Evolutionary conservation across 495 filamentous ascomycete species (phyloP).

Genomic region (Coniosporium apollinis): DNA sequence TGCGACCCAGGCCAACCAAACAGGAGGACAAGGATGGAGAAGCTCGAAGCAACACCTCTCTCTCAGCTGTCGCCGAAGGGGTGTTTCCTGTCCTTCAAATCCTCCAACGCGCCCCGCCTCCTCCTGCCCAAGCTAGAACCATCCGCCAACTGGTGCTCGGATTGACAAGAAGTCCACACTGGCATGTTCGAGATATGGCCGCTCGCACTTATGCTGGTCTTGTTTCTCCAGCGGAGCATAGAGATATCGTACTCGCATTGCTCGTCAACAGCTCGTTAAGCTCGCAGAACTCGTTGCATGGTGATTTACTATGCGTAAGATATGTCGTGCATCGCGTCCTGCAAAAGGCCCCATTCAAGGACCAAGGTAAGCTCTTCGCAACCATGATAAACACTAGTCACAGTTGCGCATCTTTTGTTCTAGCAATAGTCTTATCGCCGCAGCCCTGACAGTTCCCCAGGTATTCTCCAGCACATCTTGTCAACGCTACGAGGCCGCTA

Average conservation of each 20-base stretch:
- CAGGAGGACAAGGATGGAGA: background rate
- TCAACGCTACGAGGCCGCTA: too few species aligned
- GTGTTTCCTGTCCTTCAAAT: slow-evolving; percentile 83
- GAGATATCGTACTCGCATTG: slow-evolving; percentile 26
- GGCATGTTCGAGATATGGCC: slow-evolving; percentile 83
- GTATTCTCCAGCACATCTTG: too few species aligned
- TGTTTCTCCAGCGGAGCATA: slow-evolving; percentile 17
- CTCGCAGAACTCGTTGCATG: slow-evolving; percentile 49
- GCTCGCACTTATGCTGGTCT: slow-evolving; percentile 56
- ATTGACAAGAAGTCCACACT: slow-evolving; percentile 56
- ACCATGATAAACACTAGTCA: too few species aligned
- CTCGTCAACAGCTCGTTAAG: slow-evolving; percentile 29
- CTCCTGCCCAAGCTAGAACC: slow-evolving; percentile 24
- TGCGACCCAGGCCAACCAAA: slow-evolving; percentile 25
- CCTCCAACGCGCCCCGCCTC: slow-evolving; percentile 45
- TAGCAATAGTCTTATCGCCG: too few species aligned
- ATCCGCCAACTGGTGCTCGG: slow-evolving; percentile 32
- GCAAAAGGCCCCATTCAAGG: too few species aligned
- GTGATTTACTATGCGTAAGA: slow-evolving; percentile 33
- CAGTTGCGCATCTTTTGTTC: too few species aligned
- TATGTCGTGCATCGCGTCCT: too few species aligned
- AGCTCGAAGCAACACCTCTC: slow-evolving; percentile 1
- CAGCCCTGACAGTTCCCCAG: too few species aligned
- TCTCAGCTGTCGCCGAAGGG: slow-evolving; percentile 34
- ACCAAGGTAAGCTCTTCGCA: too few species aligned